Conservation (phyloP, 2,329 filamentous ascomycete genomes). For the Phoma sp. region DNA sequence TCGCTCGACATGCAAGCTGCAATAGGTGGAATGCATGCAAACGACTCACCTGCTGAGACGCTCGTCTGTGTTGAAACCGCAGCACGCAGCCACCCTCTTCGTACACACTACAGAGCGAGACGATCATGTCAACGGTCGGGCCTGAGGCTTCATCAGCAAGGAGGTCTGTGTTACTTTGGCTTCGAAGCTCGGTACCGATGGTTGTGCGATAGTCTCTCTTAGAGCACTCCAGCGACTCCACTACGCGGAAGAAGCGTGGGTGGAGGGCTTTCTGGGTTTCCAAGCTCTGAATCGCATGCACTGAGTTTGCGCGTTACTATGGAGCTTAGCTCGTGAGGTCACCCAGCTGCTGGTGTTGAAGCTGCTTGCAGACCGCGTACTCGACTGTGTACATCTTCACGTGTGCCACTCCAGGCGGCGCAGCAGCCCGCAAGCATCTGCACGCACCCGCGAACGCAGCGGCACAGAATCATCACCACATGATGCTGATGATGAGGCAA, state of each 20-base stretch:
- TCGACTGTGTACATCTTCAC: slow-evolving; percentile 3
- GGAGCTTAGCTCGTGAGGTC: slow-evolving; percentile 5
- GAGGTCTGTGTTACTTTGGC: slow-evolving; percentile 34
- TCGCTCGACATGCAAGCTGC: slow-evolving; percentile 9
- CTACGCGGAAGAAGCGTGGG: slow-evolving; percentile 32
- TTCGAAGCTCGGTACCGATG: slow-evolving; percentile 38
- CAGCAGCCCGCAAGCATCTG: slow-evolving; percentile 13
- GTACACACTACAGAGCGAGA: slow-evolving; percentile 18
- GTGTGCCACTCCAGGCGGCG: slow-evolving; percentile 6
- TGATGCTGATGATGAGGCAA: slow-evolving; percentile 7
- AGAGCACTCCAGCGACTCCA: slow-evolving; percentile 36
- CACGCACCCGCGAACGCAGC: background rate
- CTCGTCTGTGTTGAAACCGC: slow-evolving; percentile 17
- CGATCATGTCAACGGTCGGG: slow-evolving; percentile 21
- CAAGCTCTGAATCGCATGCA: slow-evolving; percentile 12
- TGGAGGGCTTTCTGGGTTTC: slow-evolving; percentile 18
- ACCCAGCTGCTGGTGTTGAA: slow-evolving; percentile 1
- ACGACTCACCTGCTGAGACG: slow-evolving; percentile 9
- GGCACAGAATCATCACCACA: slow-evolving; percentile 2
- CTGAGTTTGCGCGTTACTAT: slow-evolving; percentile 16
- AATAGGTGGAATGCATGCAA: slow-evolving; percentile 8
- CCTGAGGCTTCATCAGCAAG: slow-evolving; percentile 31
- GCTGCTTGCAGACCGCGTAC: slow-evolving; percentile 21
- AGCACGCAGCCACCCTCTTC: slow-evolving; percentile 3
- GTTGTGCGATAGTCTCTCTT: slow-evolving; percentile 31